Evolutionary conservation across 306 rosid species (phyloP).

Genomic region (Quercus alba): DNA sequence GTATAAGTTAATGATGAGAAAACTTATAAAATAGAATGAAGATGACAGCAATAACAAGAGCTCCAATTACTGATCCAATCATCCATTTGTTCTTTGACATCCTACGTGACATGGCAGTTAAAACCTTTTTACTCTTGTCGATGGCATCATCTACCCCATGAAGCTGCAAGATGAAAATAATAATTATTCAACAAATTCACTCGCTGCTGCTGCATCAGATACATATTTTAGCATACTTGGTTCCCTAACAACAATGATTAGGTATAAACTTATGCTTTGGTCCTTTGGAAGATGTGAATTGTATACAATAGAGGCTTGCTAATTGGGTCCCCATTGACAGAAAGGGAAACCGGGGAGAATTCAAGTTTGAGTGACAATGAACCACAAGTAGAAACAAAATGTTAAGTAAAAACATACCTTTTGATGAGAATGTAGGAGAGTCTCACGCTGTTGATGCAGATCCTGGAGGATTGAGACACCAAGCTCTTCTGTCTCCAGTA

Average conservation of each 20-base stretch:
- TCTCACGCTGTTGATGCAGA: constrained; percentile 87
- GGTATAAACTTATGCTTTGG: background rate
- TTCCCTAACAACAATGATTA: constrained; percentile 1
- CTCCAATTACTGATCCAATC: constrained; percentile 61
- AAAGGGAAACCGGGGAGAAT: background rate
- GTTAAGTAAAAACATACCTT: constrained; percentile 41
- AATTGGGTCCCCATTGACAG: constrained; percentile 2
- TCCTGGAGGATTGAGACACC: constrained; percentile 83
- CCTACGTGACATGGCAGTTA: constrained; percentile 72
- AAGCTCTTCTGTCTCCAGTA: constrained; percentile 77
- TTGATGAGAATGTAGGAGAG: constrained; percentile 72
- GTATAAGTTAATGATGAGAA: constrained; percentile 32
- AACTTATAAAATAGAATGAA: constrained; percentile 62
- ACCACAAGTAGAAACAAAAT: constrained; percentile 4
- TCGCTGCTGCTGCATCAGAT: constrained; percentile 1
- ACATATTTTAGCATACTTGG: background rate
- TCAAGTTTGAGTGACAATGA: background rate
- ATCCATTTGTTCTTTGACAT: constrained; percentile 85
- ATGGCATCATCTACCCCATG: constrained; percentile 79
- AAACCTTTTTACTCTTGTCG: constrained; percentile 80
- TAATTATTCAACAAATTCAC: constrained; percentile 18
- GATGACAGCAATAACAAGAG: constrained; percentile 59
- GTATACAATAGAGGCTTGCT: background rate
- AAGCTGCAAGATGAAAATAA: constrained; percentile 56
- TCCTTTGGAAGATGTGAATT: background rate